These are phyloP conservation scores for Lodderomyces parapsilosis DNA, from an alignment of 1,139 yeast species.

Conservation along the genomic window DNA sequence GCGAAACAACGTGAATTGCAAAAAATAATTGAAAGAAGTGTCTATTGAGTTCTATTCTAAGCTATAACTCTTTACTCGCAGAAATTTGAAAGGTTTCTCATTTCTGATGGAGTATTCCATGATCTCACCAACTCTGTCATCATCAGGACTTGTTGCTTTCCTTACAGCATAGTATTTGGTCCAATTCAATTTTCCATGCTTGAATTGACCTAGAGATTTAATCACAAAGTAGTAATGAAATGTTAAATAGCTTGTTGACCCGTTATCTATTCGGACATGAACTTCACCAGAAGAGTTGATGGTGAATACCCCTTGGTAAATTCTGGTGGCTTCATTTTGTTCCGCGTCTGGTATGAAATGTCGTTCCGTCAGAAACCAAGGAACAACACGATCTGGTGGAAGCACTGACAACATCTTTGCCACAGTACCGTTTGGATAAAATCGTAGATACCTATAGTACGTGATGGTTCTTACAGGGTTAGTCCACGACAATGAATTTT, in stretches of 20 bases:
- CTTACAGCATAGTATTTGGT: constrained; percentile 55
- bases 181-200: constrained; percentile 73
- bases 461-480: constrained; percentile 82
- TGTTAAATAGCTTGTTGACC: constrained; percentile 60
- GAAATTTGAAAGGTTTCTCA: constrained; percentile 75
- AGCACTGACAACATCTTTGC: constrained; percentile 62
- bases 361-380: constrained; percentile 42
- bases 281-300: constrained; percentile 51
- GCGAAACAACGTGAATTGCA: constrained; percentile 1
- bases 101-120: constrained; percentile 59
- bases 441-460: constrained; percentile 80
- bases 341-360: constrained; percentile 18
- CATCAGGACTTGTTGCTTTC: constrained; percentile 29
- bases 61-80: constrained; percentile 54
- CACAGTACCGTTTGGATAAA: constrained; percentile 77
- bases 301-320: constrained; percentile 56
- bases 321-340: constrained; percentile 32
- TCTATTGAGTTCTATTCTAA: not conserved
- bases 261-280: constrained; percentile 51
- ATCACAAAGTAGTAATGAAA: constrained; percentile 65
- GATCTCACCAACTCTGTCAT: constrained; percentile 48
- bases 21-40: not conserved
- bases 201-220: constrained; percentile 52
- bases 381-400: constrained; percentile 65
- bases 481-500: constrained; percentile 65